These are phyloP conservation scores for Apostasia shenzhenica DNA, from an alignment of 106 monocot genomes.

Conservation along the genomic window DNA sequence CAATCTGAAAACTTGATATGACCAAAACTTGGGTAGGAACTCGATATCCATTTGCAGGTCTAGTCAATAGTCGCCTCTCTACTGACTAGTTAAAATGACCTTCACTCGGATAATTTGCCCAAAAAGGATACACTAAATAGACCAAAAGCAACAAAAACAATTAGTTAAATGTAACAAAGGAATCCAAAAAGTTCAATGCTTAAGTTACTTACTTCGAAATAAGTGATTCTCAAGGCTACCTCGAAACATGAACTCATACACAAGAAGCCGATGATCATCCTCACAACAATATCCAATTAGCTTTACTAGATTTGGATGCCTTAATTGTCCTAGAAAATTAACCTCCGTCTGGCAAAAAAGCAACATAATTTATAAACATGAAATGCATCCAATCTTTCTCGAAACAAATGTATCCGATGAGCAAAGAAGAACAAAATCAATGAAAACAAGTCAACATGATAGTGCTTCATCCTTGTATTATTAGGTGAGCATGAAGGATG, in stretches of 20 bases:
- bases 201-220: constrained; percentile 64
- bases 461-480: background rate
- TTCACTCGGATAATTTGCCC: too few species aligned
- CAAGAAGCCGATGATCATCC: constrained; percentile 91
- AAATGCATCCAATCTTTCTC: background rate
- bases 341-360: constrained; percentile 73
- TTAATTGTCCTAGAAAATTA: constrained; percentile 83
- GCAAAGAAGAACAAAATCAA: background rate
- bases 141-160: background rate
- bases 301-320: constrained; percentile 95
- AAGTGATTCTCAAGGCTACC: constrained; percentile 93
- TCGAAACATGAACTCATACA: constrained; percentile 92
- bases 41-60: too few species aligned
- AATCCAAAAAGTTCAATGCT: constrained; percentile 10
- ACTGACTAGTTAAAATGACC: too few species aligned
- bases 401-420: background rate
- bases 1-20: too few species aligned
- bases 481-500: background rate
- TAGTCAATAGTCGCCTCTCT: too few species aligned
- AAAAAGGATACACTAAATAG: too few species aligned
- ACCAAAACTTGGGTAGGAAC: too few species aligned
- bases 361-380: constrained; percentile 4
- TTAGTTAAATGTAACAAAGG: background rate
- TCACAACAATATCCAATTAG: constrained; percentile 93
- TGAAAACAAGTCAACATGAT: background rate